Evolutionary conservation across 192 early-diverging fungal genomes (phyloP), one percentile per base, ranked within the genome.

Genomic region (Coemansia sp.): DNA sequence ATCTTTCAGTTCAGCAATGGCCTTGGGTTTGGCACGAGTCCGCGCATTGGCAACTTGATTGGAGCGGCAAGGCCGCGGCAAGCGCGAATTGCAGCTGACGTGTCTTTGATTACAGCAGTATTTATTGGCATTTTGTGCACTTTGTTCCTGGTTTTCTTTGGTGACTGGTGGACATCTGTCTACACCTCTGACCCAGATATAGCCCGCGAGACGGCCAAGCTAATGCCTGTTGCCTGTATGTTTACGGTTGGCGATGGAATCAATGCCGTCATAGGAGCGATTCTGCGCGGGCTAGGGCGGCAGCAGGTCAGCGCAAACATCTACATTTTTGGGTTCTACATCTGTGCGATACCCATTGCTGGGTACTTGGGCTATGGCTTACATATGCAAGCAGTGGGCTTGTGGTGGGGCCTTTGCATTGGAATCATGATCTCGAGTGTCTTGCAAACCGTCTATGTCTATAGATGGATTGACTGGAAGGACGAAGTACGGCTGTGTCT

Each of bases 121-220:
- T 60, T 77, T 9, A 26, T 45, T 6, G 67, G 51, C 7, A 28
- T 55, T 11, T 6, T 23, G 28, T 11, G 51, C 26, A 55, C 51
- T 26, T 33, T 55, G 28, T 55, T 55, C 51, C 6, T 55, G 51
- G 14, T 55, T 11, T n/a, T 55, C 24, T 31, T 73, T 24, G 67
- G 71, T 34, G 34, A 48, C 48, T 73, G 73, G 83, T 84, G 83
- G 83, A 79, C 82, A 3, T 61, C 39, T 13, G 43, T 91, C 20
- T 91, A 91, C 65, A 90, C 89, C 23, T 66, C 84, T 26, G 90
- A 95, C 66, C 85, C 84, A 0, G 90, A 95, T 9, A 80, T 93
- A 55, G 70, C 61, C 14, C 69, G 91, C 5, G 91, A 55, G 26
- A 33, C 94, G 3, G 88, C 92, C 1, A 66, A 56, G 46, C 82